phyloP scores from a whole-genome alignment of 768 basidiomycete genomes.

The Hemileccinum impolitum region DNA sequence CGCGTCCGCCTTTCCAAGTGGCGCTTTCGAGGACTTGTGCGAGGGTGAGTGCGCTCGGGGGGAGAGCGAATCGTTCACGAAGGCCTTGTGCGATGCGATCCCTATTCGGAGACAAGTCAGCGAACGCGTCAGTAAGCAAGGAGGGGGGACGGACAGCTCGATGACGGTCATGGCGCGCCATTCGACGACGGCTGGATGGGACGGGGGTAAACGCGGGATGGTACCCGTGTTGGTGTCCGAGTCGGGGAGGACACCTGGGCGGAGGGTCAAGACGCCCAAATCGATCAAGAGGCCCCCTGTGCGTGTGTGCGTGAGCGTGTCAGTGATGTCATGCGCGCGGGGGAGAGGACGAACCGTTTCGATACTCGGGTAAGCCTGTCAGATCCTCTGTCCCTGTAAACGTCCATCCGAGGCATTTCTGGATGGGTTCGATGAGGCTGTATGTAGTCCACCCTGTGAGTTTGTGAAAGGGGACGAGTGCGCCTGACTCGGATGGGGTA shows the following conservation, averaged over 20 bases:
- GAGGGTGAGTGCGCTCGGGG: constrained; percentile 55
- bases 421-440: constrained; percentile 79
- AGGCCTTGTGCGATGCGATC: constrained; percentile 78
- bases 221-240: constrained; percentile 26
- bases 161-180: constrained; percentile 97
- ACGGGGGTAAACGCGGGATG: constrained; percentile 64
- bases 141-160: constrained; percentile 56
- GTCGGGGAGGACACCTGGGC: constrained; percentile 45
- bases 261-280: constrained; percentile 71
- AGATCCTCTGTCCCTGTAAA: constrained; percentile 80
- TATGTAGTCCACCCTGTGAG: constrained; percentile 93
- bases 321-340: too few relatives aligned
- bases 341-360: constrained; percentile 63
- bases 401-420: constrained; percentile 73
- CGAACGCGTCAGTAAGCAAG: not conserved
- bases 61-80: constrained; percentile 53
- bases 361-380: constrained; percentile 94
- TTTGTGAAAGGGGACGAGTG: constrained; percentile 93
- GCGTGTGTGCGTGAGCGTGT: not conserved
- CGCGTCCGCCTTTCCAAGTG: constrained; percentile 95
- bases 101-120: constrained; percentile 34
- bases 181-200: constrained; percentile 90
- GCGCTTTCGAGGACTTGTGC: constrained; percentile 92
- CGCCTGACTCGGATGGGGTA: constrained; percentile 13
- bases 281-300: constrained; percentile 87